Percentiles rank a stretch among this genome's conserved stretches.
These are phyloP conservation scores for Penicillium sp. DNA, from an alignment of 2,329 filamentous ascomycete genomes.

Conservation along the genomic window DNA sequence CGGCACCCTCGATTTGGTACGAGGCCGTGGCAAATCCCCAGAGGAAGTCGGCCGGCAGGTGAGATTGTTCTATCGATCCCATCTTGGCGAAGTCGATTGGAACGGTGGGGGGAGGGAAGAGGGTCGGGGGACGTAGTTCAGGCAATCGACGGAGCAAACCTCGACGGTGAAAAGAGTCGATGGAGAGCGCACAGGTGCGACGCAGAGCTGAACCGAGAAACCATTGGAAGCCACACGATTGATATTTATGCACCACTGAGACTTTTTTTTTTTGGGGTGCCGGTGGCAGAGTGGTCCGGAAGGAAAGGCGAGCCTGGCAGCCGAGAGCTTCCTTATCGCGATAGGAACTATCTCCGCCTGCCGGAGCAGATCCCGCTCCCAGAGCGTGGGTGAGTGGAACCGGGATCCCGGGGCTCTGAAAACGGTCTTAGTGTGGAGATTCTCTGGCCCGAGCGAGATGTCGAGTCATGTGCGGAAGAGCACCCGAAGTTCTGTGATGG, in stretches of 20 bases:
- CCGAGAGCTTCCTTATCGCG: constrained; percentile 19
- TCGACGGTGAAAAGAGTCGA: not conserved
- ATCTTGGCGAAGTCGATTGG: constrained; percentile 12
- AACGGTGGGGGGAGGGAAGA: not conserved
- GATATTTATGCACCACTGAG: constrained; percentile 9
- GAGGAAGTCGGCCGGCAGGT: constrained; percentile 61
- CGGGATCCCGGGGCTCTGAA: constrained; percentile 1
- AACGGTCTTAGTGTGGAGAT: constrained; percentile 2
- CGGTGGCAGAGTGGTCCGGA: not conserved
- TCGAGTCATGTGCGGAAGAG: not conserved
- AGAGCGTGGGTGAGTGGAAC: constrained; percentile 15
- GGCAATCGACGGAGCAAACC: no score
- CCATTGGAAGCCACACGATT: not conserved
- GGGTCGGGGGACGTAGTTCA: no score
- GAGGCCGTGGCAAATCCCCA: constrained; percentile 79
- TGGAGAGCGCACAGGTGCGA: not conserved
- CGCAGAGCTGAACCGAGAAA: not conserved
- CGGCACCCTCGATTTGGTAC: constrained; percentile 80
- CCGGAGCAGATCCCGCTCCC: constrained; percentile 18
- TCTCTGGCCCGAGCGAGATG: not conserved
- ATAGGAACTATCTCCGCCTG: constrained; percentile 21
- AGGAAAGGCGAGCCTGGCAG: constrained; percentile 1
- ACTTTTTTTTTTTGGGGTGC: not conserved
- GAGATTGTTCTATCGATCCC: constrained; percentile 25
- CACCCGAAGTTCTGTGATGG: no score